phyloP scores from a whole-genome alignment of 1,284 basidiomycete genomes.

The Mycosarcoma mackinlayi region DNA sequence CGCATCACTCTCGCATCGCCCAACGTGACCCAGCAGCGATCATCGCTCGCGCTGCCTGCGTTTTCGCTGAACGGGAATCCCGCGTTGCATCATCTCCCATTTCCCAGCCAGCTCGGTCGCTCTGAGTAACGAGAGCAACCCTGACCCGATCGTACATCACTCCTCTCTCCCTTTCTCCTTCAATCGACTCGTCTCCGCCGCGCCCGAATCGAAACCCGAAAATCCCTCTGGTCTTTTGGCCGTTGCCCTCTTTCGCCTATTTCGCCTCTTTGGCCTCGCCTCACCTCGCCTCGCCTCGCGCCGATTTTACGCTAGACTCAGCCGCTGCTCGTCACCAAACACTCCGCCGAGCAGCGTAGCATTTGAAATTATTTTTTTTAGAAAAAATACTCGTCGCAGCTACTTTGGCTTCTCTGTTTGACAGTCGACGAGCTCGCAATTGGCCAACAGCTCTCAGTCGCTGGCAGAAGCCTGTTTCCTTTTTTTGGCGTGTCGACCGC shows the following conservation, averaged over 20 bases:
- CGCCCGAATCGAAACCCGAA: background rate
- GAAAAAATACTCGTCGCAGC: background rate
- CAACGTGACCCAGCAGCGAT: background rate
- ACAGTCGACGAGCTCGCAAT: conserved; percentile 4
- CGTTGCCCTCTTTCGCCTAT: background rate
- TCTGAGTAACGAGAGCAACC: background rate
- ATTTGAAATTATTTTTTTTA: background rate
- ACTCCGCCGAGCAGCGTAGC: conserved; percentile 1
- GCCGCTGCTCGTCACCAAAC: background rate
- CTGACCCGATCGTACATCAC: background rate
- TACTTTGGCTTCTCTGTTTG: background rate
- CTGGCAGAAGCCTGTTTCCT: background rate
- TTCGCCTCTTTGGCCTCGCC: background rate
- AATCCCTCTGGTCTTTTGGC: background rate
- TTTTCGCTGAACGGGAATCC: background rate
- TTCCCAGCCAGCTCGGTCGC: background rate
- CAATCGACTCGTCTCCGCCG: background rate
- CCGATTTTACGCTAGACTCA: background rate
- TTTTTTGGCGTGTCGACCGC: too few species aligned
- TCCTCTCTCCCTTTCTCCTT: background rate
- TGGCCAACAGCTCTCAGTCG: too few species aligned
- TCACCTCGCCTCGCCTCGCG: background rate
- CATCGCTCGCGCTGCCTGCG: too few species aligned
- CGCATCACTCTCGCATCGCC: too few species aligned
- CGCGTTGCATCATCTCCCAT: background rate